phyloP scores from a whole-genome alignment of 495 filamentous ascomycete species.

The Penicillium turbatum region DNA sequence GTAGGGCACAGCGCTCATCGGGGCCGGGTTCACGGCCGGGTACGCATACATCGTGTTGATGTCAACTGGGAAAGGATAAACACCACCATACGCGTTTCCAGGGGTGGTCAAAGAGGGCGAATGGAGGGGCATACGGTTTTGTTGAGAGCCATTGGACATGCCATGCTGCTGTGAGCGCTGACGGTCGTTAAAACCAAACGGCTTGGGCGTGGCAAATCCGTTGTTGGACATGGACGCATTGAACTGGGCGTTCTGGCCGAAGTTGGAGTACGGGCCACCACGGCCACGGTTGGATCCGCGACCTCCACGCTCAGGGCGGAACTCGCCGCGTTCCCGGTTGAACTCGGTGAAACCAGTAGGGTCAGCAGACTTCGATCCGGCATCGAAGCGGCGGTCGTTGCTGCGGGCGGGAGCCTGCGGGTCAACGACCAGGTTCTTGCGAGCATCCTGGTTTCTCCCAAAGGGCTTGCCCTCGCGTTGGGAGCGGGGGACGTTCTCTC shows the following conservation, averaged over 20 bases:
- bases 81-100: slow-evolving; percentile 32
- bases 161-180: slow-evolving; percentile 37
- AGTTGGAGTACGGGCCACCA: slow-evolving; percentile 39
- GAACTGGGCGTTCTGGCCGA: slow-evolving; percentile 45
- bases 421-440: slow-evolving; percentile 35
- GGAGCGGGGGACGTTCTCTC: slow-evolving; percentile 30
- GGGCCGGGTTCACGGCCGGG: slow-evolving; percentile 48
- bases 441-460: slow-evolving; percentile 33
- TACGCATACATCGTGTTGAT: slow-evolving; percentile 50
- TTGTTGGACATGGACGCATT: slow-evolving; percentile 46
- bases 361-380: slow-evolving; percentile 39
- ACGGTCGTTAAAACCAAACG: slow-evolving; percentile 39
- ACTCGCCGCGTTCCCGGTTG: slow-evolving; percentile 45
- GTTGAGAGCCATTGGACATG: slow-evolving; percentile 33
- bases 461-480: slow-evolving; percentile 36
- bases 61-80: slow-evolving; percentile 36
- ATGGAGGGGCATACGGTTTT: slow-evolving; percentile 40
- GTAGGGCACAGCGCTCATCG: slow-evolving; percentile 62
- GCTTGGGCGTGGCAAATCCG: slow-evolving; percentile 35
- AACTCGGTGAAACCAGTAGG: slow-evolving; percentile 36
- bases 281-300: slow-evolving; percentile 54
- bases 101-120: slow-evolving; percentile 50
- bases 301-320: slow-evolving; percentile 47
- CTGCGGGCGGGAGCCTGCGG: slow-evolving; percentile 30
- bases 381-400: slow-evolving; percentile 37